These are phyloP conservation scores for Globisporangium cylindrosporum DNA, from an alignment of 352 stramenopile genomes.

Conservation along the genomic window DNA sequence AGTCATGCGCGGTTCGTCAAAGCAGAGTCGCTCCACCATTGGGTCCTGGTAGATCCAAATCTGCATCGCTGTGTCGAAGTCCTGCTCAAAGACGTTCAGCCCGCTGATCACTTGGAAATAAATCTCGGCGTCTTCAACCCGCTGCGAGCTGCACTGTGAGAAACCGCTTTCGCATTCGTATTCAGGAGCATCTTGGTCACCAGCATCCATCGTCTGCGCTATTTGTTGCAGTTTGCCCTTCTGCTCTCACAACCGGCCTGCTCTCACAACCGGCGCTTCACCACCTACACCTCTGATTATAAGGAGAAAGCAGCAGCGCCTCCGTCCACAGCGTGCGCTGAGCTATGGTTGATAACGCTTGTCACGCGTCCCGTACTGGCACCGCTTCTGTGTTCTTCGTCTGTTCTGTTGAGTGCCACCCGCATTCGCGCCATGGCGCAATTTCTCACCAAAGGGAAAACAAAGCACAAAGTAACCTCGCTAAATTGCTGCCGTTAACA, in stretches of 20 bases:
- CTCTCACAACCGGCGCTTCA: neutral
- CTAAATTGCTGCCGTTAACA: neutral
- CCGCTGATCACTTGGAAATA: slow-evolving; percentile 5
- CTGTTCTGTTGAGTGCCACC: neutral
- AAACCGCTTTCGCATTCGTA: neutral
- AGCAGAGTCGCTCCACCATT: slow-evolving; percentile 37
- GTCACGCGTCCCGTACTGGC: neutral
- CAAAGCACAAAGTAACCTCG: neutral
- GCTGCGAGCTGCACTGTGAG: neutral
- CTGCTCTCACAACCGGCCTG: too few species aligned
- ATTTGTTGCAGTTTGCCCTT: neutral
- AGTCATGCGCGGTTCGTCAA: slow-evolving; percentile 25
- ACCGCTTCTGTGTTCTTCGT: neutral
- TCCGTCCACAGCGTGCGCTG: neutral
- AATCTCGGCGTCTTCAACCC: neutral
- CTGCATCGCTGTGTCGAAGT: slow-evolving; percentile 68
- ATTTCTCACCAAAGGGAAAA: neutral
- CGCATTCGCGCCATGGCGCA: neutral
- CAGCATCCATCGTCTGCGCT: neutral
- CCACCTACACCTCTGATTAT: neutral
- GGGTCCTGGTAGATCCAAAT: slow-evolving; percentile 57
- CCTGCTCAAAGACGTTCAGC: slow-evolving; percentile 56
- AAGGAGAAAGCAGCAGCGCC: neutral
- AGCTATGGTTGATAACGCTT: neutral
- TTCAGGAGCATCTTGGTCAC: neutral